Percentiles rank a stretch among this genome's conserved stretches.
Evolutionary conservation across 768 basidiomycete genomes (phyloP).

Genomic region (Dentipellis fragilis): DNA sequence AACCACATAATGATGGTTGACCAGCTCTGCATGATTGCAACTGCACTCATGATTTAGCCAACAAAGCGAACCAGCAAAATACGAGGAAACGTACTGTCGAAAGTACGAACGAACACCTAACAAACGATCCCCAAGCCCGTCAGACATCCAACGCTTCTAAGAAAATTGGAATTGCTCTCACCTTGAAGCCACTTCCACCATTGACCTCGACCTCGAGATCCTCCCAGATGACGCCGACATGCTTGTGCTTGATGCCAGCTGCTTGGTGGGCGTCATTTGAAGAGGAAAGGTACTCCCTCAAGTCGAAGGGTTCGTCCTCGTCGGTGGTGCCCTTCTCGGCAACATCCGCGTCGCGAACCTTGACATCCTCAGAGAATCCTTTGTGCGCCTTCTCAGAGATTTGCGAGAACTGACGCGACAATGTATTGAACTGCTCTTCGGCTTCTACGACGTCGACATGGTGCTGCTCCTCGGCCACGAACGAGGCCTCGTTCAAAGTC

Average conservation of each 20-base stretch:
- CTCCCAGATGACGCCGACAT: slow-evolving; percentile 70
- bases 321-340: slow-evolving; percentile 34
- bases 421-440: background rate
- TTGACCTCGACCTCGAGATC: slow-evolving; percentile 52
- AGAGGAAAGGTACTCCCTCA: slow-evolving; percentile 56
- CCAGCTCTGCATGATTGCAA: slow-evolving; percentile 1
- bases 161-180: slow-evolving; percentile 15
- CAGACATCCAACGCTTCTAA: background rate
- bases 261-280: slow-evolving; percentile 56
- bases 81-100: slow-evolving; percentile 36
- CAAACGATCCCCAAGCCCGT: too few relatives aligned
- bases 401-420: background rate
- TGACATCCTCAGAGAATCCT: background rate
- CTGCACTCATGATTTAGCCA: background rate
- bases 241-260: slow-evolving; percentile 65
- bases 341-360: slow-evolving; percentile 17
- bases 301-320: slow-evolving; percentile 38
- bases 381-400: background rate
- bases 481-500: background rate
- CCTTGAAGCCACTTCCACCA: slow-evolving; percentile 50
- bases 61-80: background rate
- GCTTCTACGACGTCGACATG: slow-evolving; percentile 1
- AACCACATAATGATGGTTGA: slow-evolving; percentile 1
- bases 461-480: background rate
- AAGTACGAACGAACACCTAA: slow-evolving; percentile 49